Conservation (phyloP, 2,329 filamentous ascomycete genomes). For the Colletotrichum liaoningense region DNA sequence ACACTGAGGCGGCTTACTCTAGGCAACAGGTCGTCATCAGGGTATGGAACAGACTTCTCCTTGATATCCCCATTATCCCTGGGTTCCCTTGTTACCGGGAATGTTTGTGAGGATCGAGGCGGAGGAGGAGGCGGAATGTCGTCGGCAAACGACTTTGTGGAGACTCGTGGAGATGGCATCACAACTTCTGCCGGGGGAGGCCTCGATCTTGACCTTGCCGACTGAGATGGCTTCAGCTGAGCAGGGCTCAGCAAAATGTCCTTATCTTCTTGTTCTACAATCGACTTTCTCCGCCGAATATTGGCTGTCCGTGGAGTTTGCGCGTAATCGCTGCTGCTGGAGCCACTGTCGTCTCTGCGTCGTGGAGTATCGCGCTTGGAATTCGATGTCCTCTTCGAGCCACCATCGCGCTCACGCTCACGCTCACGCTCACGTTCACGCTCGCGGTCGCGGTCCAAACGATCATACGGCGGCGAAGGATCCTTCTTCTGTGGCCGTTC, state of each 20-base stretch:
- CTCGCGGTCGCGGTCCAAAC: slow-evolving; percentile 38
- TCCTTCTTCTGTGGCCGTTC: slow-evolving; percentile 43
- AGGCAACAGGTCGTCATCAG: slow-evolving; percentile 43
- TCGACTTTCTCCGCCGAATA: slow-evolving; percentile 47
- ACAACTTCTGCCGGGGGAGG: slow-evolving; percentile 45
- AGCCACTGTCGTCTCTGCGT: slow-evolving; percentile 49
- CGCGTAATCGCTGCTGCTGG: slow-evolving; percentile 52
- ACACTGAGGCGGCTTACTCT: slow-evolving; percentile 35
- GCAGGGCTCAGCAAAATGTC: slow-evolving; percentile 39
- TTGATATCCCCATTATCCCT: slow-evolving; percentile 24
- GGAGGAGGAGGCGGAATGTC: slow-evolving; percentile 29
- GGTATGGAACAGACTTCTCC: slow-evolving; percentile 41
- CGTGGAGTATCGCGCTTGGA: slow-evolving; percentile 41
- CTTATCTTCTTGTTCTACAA: slow-evolving; percentile 49
- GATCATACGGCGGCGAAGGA: slow-evolving; percentile 43
- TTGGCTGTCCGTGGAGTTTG: slow-evolving; percentile 43
- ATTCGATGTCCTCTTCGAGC: slow-evolving; percentile 43
- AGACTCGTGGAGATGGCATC: slow-evolving; percentile 44
- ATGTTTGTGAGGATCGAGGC: slow-evolving; percentile 45
- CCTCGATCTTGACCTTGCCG: slow-evolving; percentile 46
- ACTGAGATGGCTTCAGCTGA: slow-evolving; percentile 30
- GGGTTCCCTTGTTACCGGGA: slow-evolving; percentile 39
- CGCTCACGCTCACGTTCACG: not conserved
- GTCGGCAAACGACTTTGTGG: slow-evolving; percentile 30
- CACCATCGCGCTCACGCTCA: slow-evolving; percentile 33